Evolutionary conservation across 78 protist genomes (phyloP).

Genomic region (Dictyostelium brefeldianum): DNA sequence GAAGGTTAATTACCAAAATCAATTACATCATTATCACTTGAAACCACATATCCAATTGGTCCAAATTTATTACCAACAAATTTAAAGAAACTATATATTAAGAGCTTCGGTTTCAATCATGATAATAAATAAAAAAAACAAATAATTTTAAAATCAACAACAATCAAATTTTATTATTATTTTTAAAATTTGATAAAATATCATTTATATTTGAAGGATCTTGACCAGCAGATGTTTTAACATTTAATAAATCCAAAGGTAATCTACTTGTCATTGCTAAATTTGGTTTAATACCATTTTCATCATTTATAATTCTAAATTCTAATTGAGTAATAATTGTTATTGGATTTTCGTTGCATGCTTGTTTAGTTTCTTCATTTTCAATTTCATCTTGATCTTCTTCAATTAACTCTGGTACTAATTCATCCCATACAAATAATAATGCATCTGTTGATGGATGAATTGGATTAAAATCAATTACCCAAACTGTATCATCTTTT

Average conservation of each 20-base stretch:
- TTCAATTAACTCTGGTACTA: conserved; percentile 34
- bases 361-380: conserved; percentile 1
- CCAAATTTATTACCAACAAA: too few relatives aligned
- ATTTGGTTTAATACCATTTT: conserved; percentile 65
- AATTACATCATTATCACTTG: too few relatives aligned
- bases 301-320: conserved; percentile 42
- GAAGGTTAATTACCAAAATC: too few relatives aligned
- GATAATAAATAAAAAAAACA: too few relatives aligned
- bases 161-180: background rate
- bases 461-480: conserved; percentile 71
- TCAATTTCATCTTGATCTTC: conserved; percentile 27
- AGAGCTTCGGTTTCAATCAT: too few relatives aligned
- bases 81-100: too few relatives aligned
- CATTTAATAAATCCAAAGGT: conserved; percentile 34
- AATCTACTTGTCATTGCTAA: conserved; percentile 46
- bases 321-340: conserved; percentile 3
- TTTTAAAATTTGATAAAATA: conserved; percentile 29
- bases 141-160: too few relatives aligned
- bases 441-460: conserved; percentile 69
- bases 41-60: too few relatives aligned
- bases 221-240: background rate
- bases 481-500: conserved; percentile 3
- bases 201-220: conserved; percentile 14
- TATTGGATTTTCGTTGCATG: background rate
- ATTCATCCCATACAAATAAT: conserved; percentile 67